Evolutionary conservation across 176 grass and related monocot genomes (phyloP).

Genomic region (Carex littledalei): DNA sequence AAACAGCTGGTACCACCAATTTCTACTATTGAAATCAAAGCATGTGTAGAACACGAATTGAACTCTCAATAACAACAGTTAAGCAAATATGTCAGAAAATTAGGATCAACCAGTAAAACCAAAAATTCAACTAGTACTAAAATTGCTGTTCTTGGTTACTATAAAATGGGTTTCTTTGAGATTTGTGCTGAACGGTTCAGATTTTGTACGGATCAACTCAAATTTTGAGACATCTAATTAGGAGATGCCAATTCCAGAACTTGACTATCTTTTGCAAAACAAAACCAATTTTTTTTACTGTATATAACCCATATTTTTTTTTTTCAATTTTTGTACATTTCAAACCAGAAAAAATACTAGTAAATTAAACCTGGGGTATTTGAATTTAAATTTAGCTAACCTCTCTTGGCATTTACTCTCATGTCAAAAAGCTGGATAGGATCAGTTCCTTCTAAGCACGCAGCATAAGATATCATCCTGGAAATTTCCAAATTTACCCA

Average conservation of each 20-base stretch:
- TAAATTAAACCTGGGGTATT: background rate
- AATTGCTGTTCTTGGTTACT: background rate
- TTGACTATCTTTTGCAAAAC: too few species aligned
- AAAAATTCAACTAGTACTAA: background rate
- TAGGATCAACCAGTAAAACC: background rate
- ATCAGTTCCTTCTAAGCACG: constrained; percentile 82
- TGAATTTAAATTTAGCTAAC: constrained; percentile 28
- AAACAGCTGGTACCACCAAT: too few species aligned
- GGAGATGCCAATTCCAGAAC: too few species aligned
- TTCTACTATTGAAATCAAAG: too few species aligned
- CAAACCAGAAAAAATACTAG: background rate
- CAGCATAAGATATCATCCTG: constrained; percentile 86
- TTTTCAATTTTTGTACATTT: too few species aligned
- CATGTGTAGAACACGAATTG: background rate
- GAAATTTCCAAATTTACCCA: background rate
- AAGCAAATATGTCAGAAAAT: background rate
- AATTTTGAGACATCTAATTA: too few species aligned
- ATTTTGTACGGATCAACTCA: too few species aligned
- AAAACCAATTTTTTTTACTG: too few species aligned
- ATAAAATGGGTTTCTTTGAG: too few species aligned
- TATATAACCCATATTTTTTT: too few species aligned
- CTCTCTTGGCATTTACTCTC: constrained; percentile 72
- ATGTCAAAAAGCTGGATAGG: constrained; percentile 82
- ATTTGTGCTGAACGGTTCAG: too few species aligned
- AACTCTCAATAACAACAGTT: background rate